These are phyloP conservation scores for Ilyonectria mors-panacis DNA, from an alignment of 2,329 filamentous ascomycete genomes.

Conservation along the genomic window DNA sequence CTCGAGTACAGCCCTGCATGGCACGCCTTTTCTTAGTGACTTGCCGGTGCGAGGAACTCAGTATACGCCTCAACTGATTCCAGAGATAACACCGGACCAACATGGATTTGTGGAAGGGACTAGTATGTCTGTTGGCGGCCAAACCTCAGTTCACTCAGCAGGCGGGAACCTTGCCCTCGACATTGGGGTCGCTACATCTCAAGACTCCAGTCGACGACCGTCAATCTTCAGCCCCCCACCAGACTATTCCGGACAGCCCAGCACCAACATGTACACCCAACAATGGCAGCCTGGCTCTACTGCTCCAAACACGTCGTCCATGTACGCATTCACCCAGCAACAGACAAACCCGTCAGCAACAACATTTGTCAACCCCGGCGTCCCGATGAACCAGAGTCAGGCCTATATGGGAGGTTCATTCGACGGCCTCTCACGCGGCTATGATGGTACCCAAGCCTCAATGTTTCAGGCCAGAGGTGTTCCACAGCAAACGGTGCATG, in stretches of 20 bases:
- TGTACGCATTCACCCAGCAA: slow-evolving; percentile 64
- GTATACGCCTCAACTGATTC: slow-evolving; percentile 59
- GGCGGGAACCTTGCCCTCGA: slow-evolving; percentile 60
- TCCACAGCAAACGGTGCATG: slow-evolving; percentile 47
- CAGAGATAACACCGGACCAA: slow-evolving; percentile 59
- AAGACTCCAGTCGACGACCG: slow-evolving; percentile 62
- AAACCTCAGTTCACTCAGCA: slow-evolving; percentile 52
- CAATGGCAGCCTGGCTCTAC: slow-evolving; percentile 63
- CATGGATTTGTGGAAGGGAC: slow-evolving; percentile 59
- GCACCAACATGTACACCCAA: slow-evolving; percentile 58
- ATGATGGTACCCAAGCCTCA: slow-evolving; percentile 49
- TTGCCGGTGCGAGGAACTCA: slow-evolving; percentile 61
- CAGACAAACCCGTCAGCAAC: slow-evolving; percentile 50
- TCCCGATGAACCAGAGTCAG: slow-evolving; percentile 52
- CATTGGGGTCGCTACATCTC: slow-evolving; percentile 59
- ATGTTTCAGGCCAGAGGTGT: slow-evolving; percentile 55
- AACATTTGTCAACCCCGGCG: slow-evolving; percentile 51
- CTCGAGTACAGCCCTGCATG: slow-evolving; percentile 51
- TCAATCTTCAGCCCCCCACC: slow-evolving; percentile 56
- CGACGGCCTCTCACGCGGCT: slow-evolving; percentile 54
- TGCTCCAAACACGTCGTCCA: slow-evolving; percentile 56
- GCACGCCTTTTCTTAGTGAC: slow-evolving; percentile 58
- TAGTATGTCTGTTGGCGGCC: slow-evolving; percentile 54
- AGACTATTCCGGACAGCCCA: slow-evolving; percentile 61
- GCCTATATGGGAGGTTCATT: slow-evolving; percentile 54